These are phyloP conservation scores for Flaveria linearis DNA, from an alignment of 129 eudicot genomes.

Conservation along the genomic window DNA sequence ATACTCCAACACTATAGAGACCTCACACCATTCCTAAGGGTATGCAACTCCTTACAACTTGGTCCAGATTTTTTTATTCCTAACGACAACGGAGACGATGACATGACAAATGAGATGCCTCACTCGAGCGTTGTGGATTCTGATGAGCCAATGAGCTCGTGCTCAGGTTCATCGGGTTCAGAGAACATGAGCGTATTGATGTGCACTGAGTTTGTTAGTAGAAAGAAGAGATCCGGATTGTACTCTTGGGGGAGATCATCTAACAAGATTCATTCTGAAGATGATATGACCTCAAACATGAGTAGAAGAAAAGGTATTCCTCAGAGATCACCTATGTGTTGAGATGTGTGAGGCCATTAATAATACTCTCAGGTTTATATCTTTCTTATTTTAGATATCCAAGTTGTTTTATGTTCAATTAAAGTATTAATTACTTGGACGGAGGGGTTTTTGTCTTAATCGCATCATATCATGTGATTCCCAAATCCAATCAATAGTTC, in stretches of 20 bases:
- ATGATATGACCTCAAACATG: slow-evolving; percentile 75
- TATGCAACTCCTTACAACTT: slow-evolving; percentile 74
- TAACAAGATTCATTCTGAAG: slow-evolving; percentile 43
- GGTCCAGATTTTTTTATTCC: slow-evolving; percentile 95
- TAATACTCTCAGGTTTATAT: slow-evolving; percentile 7
- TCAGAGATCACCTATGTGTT: slow-evolving; percentile 96
- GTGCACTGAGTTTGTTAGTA: slow-evolving; percentile 60
- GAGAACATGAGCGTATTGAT: slow-evolving; percentile 61
- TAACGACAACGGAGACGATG: slow-evolving; percentile 77
- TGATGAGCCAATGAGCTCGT: slow-evolving; percentile 64
- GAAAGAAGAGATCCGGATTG: slow-evolving; percentile 82
- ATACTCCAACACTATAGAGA: slow-evolving; percentile 70
- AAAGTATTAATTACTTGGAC: slow-evolving; percentile 66
- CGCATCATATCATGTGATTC: slow-evolving; percentile 84
- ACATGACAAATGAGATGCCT: slow-evolving; percentile 58
- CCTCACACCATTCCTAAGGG: slow-evolving; percentile 73
- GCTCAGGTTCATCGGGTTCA: slow-evolving; percentile 70
- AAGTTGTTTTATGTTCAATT: slow-evolving; percentile 35
- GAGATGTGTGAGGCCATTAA: slow-evolving; percentile 25
- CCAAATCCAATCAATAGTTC: slow-evolving; percentile 71
- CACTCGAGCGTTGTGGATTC: slow-evolving; percentile 73
- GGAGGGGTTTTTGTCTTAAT: slow-evolving; percentile 83
- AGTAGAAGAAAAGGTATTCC: slow-evolving; percentile 96
- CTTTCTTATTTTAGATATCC: neutral
- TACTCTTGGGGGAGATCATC: slow-evolving; percentile 76